phyloP scores from a whole-genome alignment of 2,329 filamentous ascomycete genomes.

The Fusarium nisikadoi region DNA sequence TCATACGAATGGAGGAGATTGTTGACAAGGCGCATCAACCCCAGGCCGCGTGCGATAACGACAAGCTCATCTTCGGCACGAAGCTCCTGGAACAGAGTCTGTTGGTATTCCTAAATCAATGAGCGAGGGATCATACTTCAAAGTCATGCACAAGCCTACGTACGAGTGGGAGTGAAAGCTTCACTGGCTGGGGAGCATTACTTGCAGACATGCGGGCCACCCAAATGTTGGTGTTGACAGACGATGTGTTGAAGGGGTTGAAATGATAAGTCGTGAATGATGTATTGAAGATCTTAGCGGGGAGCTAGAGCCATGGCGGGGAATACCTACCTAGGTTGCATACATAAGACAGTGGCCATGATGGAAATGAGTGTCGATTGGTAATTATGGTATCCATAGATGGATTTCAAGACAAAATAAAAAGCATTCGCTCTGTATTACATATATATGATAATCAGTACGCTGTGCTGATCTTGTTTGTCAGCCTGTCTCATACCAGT shows the following conservation, averaged over 20 bases:
- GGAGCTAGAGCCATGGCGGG: conserved; percentile 16
- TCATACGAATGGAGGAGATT: conserved; percentile 98
- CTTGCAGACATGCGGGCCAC: conserved; percentile 60
- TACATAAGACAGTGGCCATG: background rate
- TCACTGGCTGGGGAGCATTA: conserved; percentile 74
- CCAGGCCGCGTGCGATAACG: conserved; percentile 89
- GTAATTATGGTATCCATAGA: background rate
- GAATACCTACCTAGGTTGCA: conserved; percentile 2
- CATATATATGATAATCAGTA: background rate
- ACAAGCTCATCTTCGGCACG: conserved; percentile 93
- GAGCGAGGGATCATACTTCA: conserved; percentile 8
- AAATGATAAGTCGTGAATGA: conserved; percentile 29
- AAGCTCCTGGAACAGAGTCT: conserved; percentile 92
- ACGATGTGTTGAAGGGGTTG: conserved; percentile 23
- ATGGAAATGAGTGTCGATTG: background rate
- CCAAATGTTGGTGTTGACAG: conserved; percentile 26
- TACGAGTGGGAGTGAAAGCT: conserved; percentile 76
- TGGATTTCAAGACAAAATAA: background rate
- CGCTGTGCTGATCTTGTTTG: background rate
- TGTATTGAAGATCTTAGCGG: conserved; percentile 27
- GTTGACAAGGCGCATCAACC: conserved; percentile 90
- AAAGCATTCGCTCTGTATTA: accelerated
- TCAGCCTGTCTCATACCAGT: background rate
- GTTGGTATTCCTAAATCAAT: conserved; percentile 81
- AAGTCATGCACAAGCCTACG: conserved; percentile 36